Evolutionary conservation across 306 rosid species (phyloP).

Genomic region (Leucaena leucocephala): DNA sequence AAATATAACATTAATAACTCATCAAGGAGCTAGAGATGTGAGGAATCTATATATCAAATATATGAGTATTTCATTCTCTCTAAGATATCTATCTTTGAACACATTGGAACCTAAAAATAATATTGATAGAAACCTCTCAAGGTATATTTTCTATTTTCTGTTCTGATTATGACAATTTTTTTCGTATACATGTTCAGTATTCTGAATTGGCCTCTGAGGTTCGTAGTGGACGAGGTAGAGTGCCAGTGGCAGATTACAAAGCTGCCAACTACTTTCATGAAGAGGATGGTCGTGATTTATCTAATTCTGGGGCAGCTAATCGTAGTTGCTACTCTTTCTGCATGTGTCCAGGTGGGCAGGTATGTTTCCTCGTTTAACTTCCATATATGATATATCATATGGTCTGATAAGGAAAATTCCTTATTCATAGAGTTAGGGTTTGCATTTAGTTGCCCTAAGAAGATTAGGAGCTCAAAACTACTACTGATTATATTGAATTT

Average conservation of each 20-base stretch:
- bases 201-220: slow-evolving; percentile 86
- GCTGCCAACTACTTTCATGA: slow-evolving; percentile 62
- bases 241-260: slow-evolving; percentile 97
- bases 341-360: slow-evolving; percentile 99
- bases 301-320: slow-evolving; percentile 45
- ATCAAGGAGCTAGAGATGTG: background rate
- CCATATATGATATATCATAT: slow-evolving; percentile 9
- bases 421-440: background rate
- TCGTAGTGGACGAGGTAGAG: slow-evolving; percentile 81
- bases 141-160: slow-evolving; percentile 18
- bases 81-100: background rate
- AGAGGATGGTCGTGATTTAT: slow-evolving; percentile 40
- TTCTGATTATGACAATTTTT: slow-evolving; percentile 31
- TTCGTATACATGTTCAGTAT: slow-evolving; percentile 61
- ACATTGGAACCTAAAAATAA: background rate
- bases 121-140: background rate
- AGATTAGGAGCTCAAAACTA: slow-evolving; percentile 20
- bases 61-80: background rate
- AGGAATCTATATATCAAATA: background rate
- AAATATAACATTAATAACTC: background rate
- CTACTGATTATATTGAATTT: slow-evolving; percentile 25
- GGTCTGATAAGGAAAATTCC: background rate
- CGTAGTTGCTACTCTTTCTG: slow-evolving; percentile 95
- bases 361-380: slow-evolving; percentile 40
- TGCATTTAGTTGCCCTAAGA: slow-evolving; percentile 19